These are phyloP conservation scores for Apiospora kogelbergensis DNA, from an alignment of 2,329 filamentous ascomycete species.

Conservation along the genomic window DNA sequence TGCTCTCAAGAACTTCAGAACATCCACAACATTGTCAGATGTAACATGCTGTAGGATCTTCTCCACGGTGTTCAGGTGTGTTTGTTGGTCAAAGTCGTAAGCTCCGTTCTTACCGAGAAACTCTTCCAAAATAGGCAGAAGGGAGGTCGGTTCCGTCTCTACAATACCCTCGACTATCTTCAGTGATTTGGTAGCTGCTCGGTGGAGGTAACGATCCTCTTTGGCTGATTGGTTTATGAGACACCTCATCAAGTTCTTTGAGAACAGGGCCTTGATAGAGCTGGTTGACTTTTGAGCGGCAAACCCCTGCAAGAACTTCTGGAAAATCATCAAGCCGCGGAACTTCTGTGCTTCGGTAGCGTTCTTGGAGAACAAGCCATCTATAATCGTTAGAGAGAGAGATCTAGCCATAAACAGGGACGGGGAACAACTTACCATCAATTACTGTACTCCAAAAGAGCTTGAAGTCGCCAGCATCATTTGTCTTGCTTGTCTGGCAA, in stretches of 20 bases:
- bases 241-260: constrained; percentile 77
- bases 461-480: constrained; percentile 54
- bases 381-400: constrained; percentile 39
- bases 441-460: constrained; percentile 86
- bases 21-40: constrained; percentile 51
- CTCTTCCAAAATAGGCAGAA: constrained; percentile 61
- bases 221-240: constrained; percentile 81
- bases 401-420: not conserved
- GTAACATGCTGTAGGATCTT: constrained; percentile 65
- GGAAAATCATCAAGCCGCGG: constrained; percentile 86
- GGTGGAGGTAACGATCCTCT: constrained; percentile 76
- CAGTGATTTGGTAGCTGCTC: constrained; percentile 74
- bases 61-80: constrained; percentile 83
- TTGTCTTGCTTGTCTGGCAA: constrained; percentile 27
- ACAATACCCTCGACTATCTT: constrained; percentile 67
- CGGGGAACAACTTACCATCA: constrained; percentile 64
- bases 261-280: constrained; percentile 66
- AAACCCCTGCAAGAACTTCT: constrained; percentile 64
- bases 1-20: constrained; percentile 48
- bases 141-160: constrained; percentile 58
- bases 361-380: constrained; percentile 77
- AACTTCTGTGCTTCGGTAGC: constrained; percentile 89
- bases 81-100: constrained; percentile 82
- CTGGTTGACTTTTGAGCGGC: constrained; percentile 40
- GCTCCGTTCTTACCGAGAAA: constrained; percentile 70